Percentiles rank a stretch among this genome's conserved stretches.
phyloP scores from a whole-genome alignment of 1,284 basidiomycete species.

The Cryptococcus hybrid region DNA sequence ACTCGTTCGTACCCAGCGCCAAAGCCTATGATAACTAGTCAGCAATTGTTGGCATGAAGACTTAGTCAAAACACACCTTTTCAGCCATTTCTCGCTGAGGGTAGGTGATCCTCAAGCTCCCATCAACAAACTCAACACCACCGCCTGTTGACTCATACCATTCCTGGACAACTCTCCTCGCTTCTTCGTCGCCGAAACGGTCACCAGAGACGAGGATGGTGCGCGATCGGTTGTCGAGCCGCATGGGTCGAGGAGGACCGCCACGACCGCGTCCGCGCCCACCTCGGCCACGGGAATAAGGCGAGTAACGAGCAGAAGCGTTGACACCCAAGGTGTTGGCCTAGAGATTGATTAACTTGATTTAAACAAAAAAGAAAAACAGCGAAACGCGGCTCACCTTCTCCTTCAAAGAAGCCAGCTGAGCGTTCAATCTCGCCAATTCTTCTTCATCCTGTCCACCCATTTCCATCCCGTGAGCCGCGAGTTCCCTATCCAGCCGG shows the following conservation, averaged over 20 bases:
- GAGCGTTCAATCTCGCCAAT: constrained; percentile 36
- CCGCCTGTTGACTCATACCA: constrained; percentile 72
- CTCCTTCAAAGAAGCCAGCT: constrained; percentile 38
- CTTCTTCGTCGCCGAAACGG: constrained; percentile 50
- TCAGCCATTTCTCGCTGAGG: constrained; percentile 45
- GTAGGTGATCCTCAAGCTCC: constrained; percentile 38
- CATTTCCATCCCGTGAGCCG: constrained; percentile 61
- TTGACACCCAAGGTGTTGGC: constrained; percentile 39
- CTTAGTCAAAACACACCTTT: constrained; percentile 30
- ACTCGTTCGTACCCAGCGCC: constrained; percentile 37
- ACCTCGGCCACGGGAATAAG: constrained; percentile 60
- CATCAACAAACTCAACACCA: constrained; percentile 16
- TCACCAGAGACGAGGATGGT: constrained; percentile 70
- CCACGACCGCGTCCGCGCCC: constrained; percentile 62
- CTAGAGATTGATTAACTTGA: constrained; percentile 10
- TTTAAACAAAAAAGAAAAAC: too few species aligned
- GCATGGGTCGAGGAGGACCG: constrained; percentile 51
- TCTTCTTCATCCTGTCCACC: constrained; percentile 53
- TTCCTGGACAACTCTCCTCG: constrained; percentile 62
- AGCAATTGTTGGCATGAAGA: background rate
- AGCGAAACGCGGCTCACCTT: constrained; percentile 55
- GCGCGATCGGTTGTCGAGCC: constrained; percentile 90
- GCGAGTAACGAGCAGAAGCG: constrained; percentile 43
- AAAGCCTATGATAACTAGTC: constrained; percentile 25
- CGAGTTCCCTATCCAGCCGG: constrained; percentile 56